A percentile compares a stretch with the other conserved stretches of the same genome.
Conservation (phyloP, 1,284 basidiomycete species). For the Fomitopsis pinicola region DNA sequence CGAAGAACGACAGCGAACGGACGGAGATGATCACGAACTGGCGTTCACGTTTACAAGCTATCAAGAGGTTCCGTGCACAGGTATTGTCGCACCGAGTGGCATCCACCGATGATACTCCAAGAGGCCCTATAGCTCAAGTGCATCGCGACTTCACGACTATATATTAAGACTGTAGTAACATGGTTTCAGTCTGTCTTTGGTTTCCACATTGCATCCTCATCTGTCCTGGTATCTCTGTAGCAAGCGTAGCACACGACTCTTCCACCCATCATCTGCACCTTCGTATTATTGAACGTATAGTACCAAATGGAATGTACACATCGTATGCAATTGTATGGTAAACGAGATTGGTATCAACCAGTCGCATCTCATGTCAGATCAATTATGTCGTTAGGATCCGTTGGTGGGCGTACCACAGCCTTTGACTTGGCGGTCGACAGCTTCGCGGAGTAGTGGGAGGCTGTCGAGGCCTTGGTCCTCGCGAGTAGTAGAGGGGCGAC, state of each 20-base stretch:
- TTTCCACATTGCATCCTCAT: slow-evolving; percentile 5
- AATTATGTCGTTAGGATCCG: slow-evolving; percentile 26
- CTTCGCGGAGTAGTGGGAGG: neutral
- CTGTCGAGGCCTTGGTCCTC: slow-evolving; percentile 2
- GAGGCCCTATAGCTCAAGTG: slow-evolving; percentile 32
- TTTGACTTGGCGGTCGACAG: neutral
- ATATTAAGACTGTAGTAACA: slow-evolving; percentile 25
- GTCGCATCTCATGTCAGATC: slow-evolving; percentile 32
- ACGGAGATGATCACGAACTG: slow-evolving; percentile 88
- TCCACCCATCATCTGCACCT: neutral
- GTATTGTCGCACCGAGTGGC: slow-evolving; percentile 20
- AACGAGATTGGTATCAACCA: neutral
- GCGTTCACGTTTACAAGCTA: slow-evolving; percentile 75
- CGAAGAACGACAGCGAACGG: slow-evolving; percentile 61
- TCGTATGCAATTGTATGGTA: slow-evolving; percentile 7
- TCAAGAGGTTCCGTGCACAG: slow-evolving; percentile 56
- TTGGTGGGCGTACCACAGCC: neutral
- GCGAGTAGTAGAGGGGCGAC: slow-evolving; percentile 16
- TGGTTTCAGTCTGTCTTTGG: neutral
- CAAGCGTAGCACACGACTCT: slow-evolving; percentile 13
- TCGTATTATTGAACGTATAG: neutral
- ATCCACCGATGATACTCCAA: slow-evolving; percentile 5
- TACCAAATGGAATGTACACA: slow-evolving; percentile 10
- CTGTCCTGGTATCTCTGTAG: slow-evolving; percentile 5
- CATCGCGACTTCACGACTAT: slow-evolving; percentile 35